Percentiles rank a stretch among this genome's conserved stretches.
Conservation (phyloP, 106 monocot species). For the Acorus gramineus region DNA sequence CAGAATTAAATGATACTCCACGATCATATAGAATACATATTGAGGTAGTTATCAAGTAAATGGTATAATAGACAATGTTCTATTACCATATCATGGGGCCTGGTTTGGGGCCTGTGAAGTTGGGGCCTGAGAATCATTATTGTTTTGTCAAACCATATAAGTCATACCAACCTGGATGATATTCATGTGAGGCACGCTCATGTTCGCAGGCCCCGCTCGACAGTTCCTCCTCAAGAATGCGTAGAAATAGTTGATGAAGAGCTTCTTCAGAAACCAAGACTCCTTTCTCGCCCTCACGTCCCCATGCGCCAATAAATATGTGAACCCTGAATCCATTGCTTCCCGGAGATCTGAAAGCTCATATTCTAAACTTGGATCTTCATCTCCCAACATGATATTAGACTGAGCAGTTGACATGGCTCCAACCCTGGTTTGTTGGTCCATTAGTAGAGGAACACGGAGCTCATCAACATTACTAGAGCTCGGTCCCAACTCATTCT, state of each 20-base stretch:
- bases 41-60: too few relatives aligned
- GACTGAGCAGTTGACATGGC: slow-evolving; percentile 22
- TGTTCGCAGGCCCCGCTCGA: slow-evolving; percentile 52
- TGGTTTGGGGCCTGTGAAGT: too few relatives aligned
- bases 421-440: slow-evolving; percentile 5
- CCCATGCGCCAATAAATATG: slow-evolving; percentile 66
- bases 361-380: slow-evolving; percentile 67
- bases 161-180: slow-evolving; percentile 79
- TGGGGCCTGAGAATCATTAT: too few relatives aligned
- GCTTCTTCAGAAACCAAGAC: slow-evolving; percentile 69
- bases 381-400: slow-evolving; percentile 32
- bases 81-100: too few relatives aligned
- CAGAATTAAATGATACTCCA: too few relatives aligned
- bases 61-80: too few relatives aligned
- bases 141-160: slow-evolving; percentile 79
- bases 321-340: slow-evolving; percentile 79
- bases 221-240: slow-evolving; percentile 76
- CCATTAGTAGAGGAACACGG: slow-evolving; percentile 38
- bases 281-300: slow-evolving; percentile 83
- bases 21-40: too few relatives aligned
- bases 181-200: slow-evolving; percentile 67
- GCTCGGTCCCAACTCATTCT: slow-evolving; percentile 18
- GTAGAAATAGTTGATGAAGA: slow-evolving; percentile 81
- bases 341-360: slow-evolving; percentile 70
- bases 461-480: slow-evolving; percentile 27